These are phyloP conservation scores for Kwoniella shivajii DNA, from an alignment of 1,284 basidiomycete genomes.

Conservation along the genomic window DNA sequence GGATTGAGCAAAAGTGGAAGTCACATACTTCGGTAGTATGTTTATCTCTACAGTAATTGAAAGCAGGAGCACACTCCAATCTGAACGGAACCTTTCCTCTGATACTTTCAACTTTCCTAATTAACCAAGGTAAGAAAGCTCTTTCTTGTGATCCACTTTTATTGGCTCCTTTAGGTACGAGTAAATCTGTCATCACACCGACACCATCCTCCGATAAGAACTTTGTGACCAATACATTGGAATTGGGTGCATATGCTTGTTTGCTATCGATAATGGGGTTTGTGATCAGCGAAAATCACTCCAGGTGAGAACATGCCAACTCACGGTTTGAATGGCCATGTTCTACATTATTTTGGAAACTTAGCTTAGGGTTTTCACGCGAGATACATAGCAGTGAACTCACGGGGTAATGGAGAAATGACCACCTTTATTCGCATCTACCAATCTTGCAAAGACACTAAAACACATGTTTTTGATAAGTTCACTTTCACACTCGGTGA, in stretches of 20 bases:
- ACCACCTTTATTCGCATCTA: conserved; percentile 68
- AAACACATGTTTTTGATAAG: not conserved
- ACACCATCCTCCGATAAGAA: conserved; percentile 81
- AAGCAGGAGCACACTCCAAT: conserved; percentile 87
- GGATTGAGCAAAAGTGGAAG: not conserved
- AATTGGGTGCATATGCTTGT: conserved; percentile 83
- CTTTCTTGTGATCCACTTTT: conserved; percentile 32
- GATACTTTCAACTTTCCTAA: conserved; percentile 81
- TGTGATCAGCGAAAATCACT: conserved; percentile 59
- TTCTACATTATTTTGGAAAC: conserved; percentile 10
- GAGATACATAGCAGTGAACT: not conserved
- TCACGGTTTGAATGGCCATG: conserved; percentile 42
- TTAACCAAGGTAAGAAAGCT: conserved; percentile 72
- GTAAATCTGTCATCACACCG: conserved; percentile 67
- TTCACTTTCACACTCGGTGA: too few species aligned
- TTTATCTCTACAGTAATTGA: conserved; percentile 79
- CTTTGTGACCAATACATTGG: conserved; percentile 85
- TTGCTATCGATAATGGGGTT: conserved; percentile 60
- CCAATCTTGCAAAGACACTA: conserved; percentile 71
- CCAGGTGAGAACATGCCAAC: conserved; percentile 13
- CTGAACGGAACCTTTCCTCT: conserved; percentile 73
- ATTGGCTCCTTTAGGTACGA: conserved; percentile 49
- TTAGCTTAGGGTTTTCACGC: not conserved
- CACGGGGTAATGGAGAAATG: conserved; percentile 83
- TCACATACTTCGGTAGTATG: conserved; percentile 63